phyloP scores from a whole-genome alignment of 352 stramenopile genomes.

The Phytophthora aleatoria region DNA sequence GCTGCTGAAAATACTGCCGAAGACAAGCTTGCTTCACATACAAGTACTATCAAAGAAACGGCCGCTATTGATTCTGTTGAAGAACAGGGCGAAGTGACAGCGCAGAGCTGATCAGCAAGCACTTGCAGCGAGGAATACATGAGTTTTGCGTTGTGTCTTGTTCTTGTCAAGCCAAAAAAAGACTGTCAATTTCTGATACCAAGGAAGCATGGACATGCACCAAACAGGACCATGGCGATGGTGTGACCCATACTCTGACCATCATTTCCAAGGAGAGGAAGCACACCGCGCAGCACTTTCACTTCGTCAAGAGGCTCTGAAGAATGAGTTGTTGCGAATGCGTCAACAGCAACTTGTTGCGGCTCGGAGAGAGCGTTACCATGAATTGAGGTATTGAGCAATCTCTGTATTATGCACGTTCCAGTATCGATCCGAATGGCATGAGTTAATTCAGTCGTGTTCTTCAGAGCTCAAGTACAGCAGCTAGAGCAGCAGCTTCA shows the following conservation, averaged over 20 bases:
- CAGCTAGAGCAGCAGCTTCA: conserved; percentile 38
- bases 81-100: conserved; percentile 22
- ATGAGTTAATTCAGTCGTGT: conserved; percentile 5
- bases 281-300: conserved; percentile 11
- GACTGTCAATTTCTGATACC: conserved; percentile 1
- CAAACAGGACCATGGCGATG: conserved; percentile 2
- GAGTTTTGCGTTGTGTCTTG: conserved; percentile 9
- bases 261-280: conserved; percentile 8
- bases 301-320: conserved; percentile 21
- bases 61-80: conserved; percentile 4
- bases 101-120: conserved; percentile 18
- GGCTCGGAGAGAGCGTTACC: conserved; percentile 19
- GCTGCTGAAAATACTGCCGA: not conserved
- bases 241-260: conserved; percentile 10
- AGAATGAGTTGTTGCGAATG: conserved; percentile 34
- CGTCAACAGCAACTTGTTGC: conserved; percentile 28
- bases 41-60: conserved; percentile 5
- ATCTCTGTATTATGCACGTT: not conserved
- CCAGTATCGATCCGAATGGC: not conserved
- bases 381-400: conserved; percentile 31
- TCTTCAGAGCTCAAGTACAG: conserved; percentile 33
- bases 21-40: not conserved
- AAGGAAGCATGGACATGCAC: conserved; percentile 15
- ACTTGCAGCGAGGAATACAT: conserved; percentile 21
- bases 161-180: conserved; percentile 24